Percentiles rank a stretch among this genome's conserved stretches.
These are phyloP conservation scores for Flaveria floridana DNA, from an alignment of 140 eudicot genomes.

Conservation along the genomic window DNA sequence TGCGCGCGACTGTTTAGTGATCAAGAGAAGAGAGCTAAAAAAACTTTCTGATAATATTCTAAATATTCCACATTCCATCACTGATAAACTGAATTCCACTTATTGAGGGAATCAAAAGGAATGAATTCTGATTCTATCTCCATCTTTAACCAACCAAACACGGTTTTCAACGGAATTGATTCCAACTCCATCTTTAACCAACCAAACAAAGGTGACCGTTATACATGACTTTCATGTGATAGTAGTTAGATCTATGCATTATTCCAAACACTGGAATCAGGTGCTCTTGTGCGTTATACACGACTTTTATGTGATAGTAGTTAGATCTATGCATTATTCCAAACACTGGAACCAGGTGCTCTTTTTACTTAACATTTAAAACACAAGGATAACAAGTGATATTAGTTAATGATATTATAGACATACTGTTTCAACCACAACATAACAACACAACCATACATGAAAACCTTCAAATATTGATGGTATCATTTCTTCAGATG, in stretches of 20 bases:
- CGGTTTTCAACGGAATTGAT: neutral
- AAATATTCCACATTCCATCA: neutral
- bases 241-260: neutral
- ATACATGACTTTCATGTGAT: neutral
- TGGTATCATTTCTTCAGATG: slow-evolving; percentile 66
- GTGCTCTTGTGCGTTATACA: neutral
- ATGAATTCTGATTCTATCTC: neutral
- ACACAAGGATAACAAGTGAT: neutral
- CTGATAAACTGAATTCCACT: neutral
- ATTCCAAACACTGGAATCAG: slow-evolving; percentile 10
- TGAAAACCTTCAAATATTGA: neutral
- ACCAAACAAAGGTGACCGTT: too few species aligned
- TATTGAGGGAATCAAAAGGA: neutral
- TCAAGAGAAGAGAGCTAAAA: too few species aligned
- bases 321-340: neutral
- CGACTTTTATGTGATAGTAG: neutral
- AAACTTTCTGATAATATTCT: too few species aligned
- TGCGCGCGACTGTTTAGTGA: too few species aligned
- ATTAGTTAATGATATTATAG: slow-evolving; percentile 25
- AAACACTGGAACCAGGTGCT: slow-evolving; percentile 16
- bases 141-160: neutral
- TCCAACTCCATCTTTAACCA: neutral
- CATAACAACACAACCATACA: slow-evolving; percentile 15
- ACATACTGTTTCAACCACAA: slow-evolving; percentile 25
- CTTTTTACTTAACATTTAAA: slow-evolving; percentile 8